Base-by-base conservation (phyloP, 768 basidiomycete genomes). In the Rhodotorula babjevae region DNA sequence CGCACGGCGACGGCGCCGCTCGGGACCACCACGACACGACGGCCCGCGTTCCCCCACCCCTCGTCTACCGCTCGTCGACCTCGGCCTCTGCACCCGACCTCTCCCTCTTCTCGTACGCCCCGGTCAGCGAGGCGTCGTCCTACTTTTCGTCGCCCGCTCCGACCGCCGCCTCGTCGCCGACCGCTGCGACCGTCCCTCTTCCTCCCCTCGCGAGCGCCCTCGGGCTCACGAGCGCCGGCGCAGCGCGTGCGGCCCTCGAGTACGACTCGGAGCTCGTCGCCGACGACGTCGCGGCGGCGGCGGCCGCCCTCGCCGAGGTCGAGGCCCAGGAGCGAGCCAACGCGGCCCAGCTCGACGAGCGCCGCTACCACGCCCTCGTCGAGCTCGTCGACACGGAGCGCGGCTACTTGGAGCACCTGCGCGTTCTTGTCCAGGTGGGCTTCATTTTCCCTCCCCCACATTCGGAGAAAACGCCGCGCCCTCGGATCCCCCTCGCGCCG, bases 341-440 rank as follows among this genome's bases (percentile, higher is more conserved):
- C 14, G 25, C 31, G 23, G 4, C 25, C 33, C 52, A 55, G 36
- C 33, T 11, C 33, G 71, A 77, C 57, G 80, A 81, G 71, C 80
- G 79, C 62, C 67, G 80, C 23, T 88, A 85, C 73, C 89, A 96
- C 77, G 90, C 92, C 12, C 85, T 97, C 62, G 84, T 87, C 75
- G 95, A 97, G 81, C 83, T 98, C 53, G 84, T 97, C 36, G 84
- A 86, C 68, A 94, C 93, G 1, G 95, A 98, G 83, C 83, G 87
- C 29, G 87, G 87, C 14, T 98, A 97, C 80, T 84, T 93, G 16
- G 80, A 84, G 63, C 92, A 94, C 81, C 81, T 97, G 77, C 86
- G 87, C 71, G 85, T 85, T 16, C 84, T 98, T 57, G 89, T 92
- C 67, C 84, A 85, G 74, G 92, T 92, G 79, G 71, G 85, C 81